Evolutionary conservation across 1,139 yeast genomes (phyloP).

Genomic region (Saccharomyces hybrid): DNA sequence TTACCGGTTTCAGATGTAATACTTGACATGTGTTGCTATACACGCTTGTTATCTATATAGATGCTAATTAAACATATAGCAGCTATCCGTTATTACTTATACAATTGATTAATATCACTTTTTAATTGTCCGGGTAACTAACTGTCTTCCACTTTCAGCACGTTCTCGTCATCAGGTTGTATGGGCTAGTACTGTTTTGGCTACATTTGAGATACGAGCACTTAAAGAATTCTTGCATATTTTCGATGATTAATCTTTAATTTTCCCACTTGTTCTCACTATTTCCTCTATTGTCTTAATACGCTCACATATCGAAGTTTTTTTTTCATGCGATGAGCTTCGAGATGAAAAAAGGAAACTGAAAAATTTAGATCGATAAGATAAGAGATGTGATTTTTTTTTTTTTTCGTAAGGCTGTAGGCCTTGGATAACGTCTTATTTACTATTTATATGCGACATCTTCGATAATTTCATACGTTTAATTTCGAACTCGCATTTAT

Average conservation of each 20-base stretch:
- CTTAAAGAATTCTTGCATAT: neutral
- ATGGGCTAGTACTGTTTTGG: neutral
- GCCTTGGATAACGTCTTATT: neutral
- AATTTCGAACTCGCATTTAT: neutral
- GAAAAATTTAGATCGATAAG: neutral
- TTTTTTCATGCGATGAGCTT: neutral
- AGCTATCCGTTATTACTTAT: neutral
- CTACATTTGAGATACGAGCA: neutral
- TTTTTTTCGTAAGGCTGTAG: neutral
- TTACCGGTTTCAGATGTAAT: constrained; percentile 16
- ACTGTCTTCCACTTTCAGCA: neutral
- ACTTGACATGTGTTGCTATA: neutral
- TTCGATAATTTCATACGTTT: neutral
- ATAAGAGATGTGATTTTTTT: neutral
- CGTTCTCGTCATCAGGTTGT: neutral
- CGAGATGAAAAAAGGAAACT: neutral
- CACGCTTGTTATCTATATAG: neutral
- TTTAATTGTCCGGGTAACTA: neutral
- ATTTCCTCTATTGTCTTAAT: neutral
- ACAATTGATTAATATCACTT: neutral
- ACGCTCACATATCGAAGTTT: neutral
- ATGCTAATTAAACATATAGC: neutral
- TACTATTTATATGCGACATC: neutral
- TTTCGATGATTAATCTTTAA: neutral
- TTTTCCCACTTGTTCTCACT: neutral